Evolutionary conservation across 805 yeast species (phyloP), one percentile per base, ranked within the genome.

Genomic region (Helenozyma baotianmanensis): DNA sequence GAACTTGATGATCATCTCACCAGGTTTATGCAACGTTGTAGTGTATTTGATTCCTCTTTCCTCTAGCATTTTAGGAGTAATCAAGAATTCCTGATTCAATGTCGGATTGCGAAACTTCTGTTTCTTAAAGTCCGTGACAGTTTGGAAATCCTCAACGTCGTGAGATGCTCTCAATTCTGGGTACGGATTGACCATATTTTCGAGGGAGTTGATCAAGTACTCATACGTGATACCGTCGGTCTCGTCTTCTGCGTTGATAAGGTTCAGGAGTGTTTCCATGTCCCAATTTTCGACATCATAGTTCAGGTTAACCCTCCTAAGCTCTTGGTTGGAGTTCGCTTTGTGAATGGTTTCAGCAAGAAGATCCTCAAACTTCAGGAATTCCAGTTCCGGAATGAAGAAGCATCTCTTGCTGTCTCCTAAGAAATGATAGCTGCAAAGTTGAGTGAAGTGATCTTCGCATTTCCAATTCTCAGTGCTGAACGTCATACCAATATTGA

Each of bases 331-430:
- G 4, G 24, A 23, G 18, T 32, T 23, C 10, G 37, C 36, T 2
- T 21, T 16, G 14, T 31, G 19, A 16, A 49, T 47, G 1, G 50
- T 32, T 23, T 56, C 55, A 13, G 35, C 31, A 2, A 70, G 25
- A 11, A 74, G 49, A 2, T 38, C 31, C 47, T 81, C 85, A 48
- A 72, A 80, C 35, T 68, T 70, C 2, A 54, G 66, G 33, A 68
- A 68, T 32, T 74, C 75, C 45, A 62, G 60, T 11, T 79, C 80
- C 0, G 81, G 72, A n/a, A 82, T 65, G 35, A 78, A 68, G 40
- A 76, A 79, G 84, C 86, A 78, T 13, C 72, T 47, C 47, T 70
- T 74, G 10, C 63, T 47, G 6, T 72, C 72, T 2, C 88, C 89
- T 30, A 64, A 43, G 41, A 76, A 77, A 28, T 69, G 74, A 40